phyloP scores from a whole-genome alignment of 805 yeast genomes.

The Komagataella pastoris region DNA sequence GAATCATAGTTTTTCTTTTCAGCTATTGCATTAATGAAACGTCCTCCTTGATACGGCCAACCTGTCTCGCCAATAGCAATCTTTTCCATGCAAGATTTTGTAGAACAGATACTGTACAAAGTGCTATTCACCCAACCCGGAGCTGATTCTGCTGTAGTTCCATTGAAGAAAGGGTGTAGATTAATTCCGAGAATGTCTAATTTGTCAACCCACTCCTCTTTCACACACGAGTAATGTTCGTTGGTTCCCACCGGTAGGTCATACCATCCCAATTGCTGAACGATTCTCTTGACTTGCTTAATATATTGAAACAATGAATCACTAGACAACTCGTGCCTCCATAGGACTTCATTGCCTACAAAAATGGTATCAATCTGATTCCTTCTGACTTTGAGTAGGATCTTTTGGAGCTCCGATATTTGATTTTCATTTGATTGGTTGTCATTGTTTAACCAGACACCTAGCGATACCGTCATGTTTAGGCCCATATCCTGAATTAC shows the following conservation, averaged over 20 bases:
- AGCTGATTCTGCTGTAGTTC: constrained; percentile 32
- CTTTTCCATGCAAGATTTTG: constrained; percentile 5
- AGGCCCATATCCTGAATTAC: constrained; percentile 36
- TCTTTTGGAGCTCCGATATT: constrained; percentile 26
- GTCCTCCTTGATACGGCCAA: constrained; percentile 60
- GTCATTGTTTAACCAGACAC: constrained; percentile 47
- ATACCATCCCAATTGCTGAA: constrained; percentile 18
- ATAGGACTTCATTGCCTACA: constrained; percentile 53
- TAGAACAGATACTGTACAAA: constrained; percentile 7
- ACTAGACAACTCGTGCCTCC: constrained; percentile 30
- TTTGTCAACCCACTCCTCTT: constrained; percentile 20
- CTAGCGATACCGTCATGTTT: constrained; percentile 44
- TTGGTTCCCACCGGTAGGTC: constrained; percentile 48
- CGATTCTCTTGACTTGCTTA: constrained; percentile 22
- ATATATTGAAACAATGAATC: constrained; percentile 27
- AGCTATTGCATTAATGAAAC: constrained; percentile 30
- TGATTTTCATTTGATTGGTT: constrained; percentile 30
- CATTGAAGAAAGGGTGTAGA: constrained; percentile 58
- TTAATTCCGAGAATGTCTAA: constrained; percentile 53
- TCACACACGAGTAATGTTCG: constrained; percentile 38
- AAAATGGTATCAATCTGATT: constrained; percentile 33
- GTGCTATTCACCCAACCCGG: constrained; percentile 40
- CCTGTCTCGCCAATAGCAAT: constrained; percentile 51
- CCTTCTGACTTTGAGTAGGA: constrained; percentile 30
- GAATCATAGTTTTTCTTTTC: constrained; percentile 9